These are phyloP conservation scores for Podila clonocystis DNA, from an alignment of 192 early-diverging fungal genomes.

Conservation along the genomic window DNA sequence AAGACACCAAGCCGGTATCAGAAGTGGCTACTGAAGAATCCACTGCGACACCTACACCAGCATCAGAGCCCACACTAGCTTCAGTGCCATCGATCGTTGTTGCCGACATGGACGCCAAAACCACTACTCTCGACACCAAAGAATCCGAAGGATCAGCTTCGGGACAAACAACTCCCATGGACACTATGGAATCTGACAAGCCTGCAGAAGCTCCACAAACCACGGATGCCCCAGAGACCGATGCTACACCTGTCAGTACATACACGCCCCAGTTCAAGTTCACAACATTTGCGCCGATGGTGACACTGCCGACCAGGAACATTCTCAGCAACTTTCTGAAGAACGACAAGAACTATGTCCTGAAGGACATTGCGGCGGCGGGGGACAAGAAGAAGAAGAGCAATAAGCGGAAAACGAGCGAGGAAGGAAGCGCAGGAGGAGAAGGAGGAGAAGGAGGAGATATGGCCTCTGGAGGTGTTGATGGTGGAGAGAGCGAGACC, in stretches of 20 bases:
- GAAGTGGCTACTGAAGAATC: too few relatives aligned
- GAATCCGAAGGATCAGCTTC: neutral
- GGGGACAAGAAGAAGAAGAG: conserved; percentile 39
- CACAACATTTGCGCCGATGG: conserved; percentile 60
- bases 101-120: neutral
- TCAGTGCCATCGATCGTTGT: too few relatives aligned
- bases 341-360: conserved; percentile 58
- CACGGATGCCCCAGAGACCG: neutral
- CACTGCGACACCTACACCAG: too few relatives aligned
- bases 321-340: conserved; percentile 58
- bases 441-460: neutral
- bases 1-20: neutral
- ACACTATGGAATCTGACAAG: too few relatives aligned
- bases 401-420: conserved; percentile 11
- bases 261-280: conserved; percentile 60
- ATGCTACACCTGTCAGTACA: neutral
- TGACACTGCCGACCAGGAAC: conserved; percentile 58
- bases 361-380: conserved; percentile 35
- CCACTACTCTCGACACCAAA: neutral
- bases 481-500: neutral
- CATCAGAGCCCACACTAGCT: too few relatives aligned
- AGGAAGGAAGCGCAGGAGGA: neutral
- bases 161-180: too few relatives aligned
- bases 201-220: neutral
- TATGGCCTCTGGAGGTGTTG: neutral